These are phyloP conservation scores for Taiwanofungus camphoratus DNA, from an alignment of 1,284 basidiomycete species.

Conservation along the genomic window DNA sequence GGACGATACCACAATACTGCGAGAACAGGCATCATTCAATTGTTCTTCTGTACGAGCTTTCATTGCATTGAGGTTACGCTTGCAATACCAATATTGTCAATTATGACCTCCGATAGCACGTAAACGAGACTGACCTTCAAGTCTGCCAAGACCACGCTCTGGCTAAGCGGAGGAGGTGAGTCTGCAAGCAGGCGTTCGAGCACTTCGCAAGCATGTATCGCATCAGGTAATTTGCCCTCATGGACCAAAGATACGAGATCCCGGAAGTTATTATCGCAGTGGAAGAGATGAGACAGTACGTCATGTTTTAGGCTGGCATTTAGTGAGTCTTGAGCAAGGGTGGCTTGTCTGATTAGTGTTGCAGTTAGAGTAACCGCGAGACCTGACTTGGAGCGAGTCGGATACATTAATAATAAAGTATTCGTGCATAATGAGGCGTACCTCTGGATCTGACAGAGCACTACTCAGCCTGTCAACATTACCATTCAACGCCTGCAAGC, in stretches of 20 bases:
- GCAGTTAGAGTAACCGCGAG: constrained; percentile 51
- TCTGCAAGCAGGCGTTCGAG: constrained; percentile 40
- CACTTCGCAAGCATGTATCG: constrained; percentile 36
- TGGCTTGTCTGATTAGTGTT: constrained; percentile 48
- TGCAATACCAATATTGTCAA: constrained; percentile 7
- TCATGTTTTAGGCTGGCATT: constrained; percentile 47
- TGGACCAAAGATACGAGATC: constrained; percentile 40
- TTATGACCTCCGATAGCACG: constrained; percentile 1
- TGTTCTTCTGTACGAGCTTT: constrained; percentile 64
- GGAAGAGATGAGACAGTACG: constrained; percentile 47
- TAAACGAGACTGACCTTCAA: constrained; percentile 43
- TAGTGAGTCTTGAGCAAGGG: constrained; percentile 51
- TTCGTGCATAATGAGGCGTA: constrained; percentile 25
- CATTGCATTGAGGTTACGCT: constrained; percentile 51
- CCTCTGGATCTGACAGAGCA: constrained; percentile 52
- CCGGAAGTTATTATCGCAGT: constrained; percentile 42
- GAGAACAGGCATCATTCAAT: constrained; percentile 59
- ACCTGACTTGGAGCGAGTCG: constrained; percentile 45
- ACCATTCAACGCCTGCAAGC: constrained; percentile 43
- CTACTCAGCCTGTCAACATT: constrained; percentile 49
- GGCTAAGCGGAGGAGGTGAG: constrained; percentile 47
- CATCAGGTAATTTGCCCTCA: constrained; percentile 56
- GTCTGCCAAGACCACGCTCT: constrained; percentile 47
- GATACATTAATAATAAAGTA: background rate
- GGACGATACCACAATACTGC: constrained; percentile 47